phyloP scores from a whole-genome alignment of 2,329 filamentous ascomycete genomes.

The Fusarium brachygibbosum region DNA sequence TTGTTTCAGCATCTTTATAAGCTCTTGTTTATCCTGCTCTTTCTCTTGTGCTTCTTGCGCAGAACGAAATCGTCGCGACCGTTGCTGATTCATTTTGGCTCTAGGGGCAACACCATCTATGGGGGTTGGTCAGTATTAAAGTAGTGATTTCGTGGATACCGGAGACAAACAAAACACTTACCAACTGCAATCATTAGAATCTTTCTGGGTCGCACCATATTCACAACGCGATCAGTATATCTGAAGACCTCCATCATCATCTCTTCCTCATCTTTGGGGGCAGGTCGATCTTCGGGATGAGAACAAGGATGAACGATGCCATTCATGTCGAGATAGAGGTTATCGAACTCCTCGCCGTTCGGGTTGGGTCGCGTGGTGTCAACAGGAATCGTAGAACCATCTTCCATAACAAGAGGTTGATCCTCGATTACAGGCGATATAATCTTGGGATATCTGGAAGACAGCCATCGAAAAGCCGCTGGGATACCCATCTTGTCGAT shows the following conservation, averaged over 20 bases:
- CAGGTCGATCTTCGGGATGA: conserved; percentile 92
- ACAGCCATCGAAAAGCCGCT: conserved; percentile 95
- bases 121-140: conserved; percentile 46
- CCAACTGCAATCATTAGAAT: conserved; percentile 97
- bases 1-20: conserved; percentile 85
- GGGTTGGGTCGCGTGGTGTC: conserved; percentile 89
- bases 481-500: conserved; percentile 85
- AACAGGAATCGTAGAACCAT: conserved; percentile 86
- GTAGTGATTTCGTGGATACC: background rate
- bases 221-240: conserved; percentile 98
- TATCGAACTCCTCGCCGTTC: conserved; percentile 98
- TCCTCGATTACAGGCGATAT: conserved; percentile 93
- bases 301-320: conserved; percentile 99
- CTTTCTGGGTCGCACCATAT: conserved; percentile 97
- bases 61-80: conserved; percentile 92
- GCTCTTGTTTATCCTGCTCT: conserved; percentile 89
- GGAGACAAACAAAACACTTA: conserved; percentile 58
- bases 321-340: conserved; percentile 99
- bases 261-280: conserved; percentile 94
- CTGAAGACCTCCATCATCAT: conserved; percentile 99
- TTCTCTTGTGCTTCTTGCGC: conserved; percentile 96
- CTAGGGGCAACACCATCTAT: conserved; percentile 94
- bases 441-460: conserved; percentile 97
- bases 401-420: conserved; percentile 79
- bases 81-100: conserved; percentile 99